A percentile compares a stretch with the other conserved stretches of the same genome.
Conservation (phyloP, 169 alveolate species). For the Eimeria sp. region DNA sequence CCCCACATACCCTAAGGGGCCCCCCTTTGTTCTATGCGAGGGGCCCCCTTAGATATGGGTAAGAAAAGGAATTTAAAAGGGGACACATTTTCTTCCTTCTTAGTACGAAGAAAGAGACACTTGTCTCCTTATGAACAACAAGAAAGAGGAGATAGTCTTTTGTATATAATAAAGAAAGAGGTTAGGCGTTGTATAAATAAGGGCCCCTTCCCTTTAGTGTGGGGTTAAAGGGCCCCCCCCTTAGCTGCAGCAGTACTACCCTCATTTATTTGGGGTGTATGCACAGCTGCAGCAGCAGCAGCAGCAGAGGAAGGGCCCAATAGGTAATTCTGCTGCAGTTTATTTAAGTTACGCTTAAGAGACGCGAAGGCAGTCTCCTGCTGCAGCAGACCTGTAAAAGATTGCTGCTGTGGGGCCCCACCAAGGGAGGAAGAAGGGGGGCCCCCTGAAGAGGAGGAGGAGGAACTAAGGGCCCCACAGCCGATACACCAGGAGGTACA, state of each 20-base stretch:
- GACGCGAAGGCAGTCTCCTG: slow-evolving; percentile 27
- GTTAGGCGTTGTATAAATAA: too few relatives aligned
- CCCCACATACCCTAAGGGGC: too few relatives aligned
- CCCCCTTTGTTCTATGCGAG: too few relatives aligned
- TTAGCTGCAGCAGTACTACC: too few relatives aligned
- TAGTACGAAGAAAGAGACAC: too few relatives aligned
- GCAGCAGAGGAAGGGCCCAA: not conserved
- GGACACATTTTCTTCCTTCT: too few relatives aligned
- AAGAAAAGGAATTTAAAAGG: too few relatives aligned
- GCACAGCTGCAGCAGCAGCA: not conserved
- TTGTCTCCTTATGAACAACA: too few relatives aligned
- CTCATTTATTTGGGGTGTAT: not conserved
- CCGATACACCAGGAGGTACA: not conserved
- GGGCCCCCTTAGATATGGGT: too few relatives aligned
- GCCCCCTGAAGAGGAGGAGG: not conserved
- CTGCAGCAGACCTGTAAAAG: not conserved
- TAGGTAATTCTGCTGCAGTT: not conserved
- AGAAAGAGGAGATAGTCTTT: too few relatives aligned
- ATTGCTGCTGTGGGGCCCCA: not conserved
- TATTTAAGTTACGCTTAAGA: not conserved
- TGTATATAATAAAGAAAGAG: not conserved
- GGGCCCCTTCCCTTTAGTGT: too few relatives aligned
- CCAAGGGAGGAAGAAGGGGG: not conserved
- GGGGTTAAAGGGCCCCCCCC: too few relatives aligned
- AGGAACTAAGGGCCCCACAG: slow-evolving; percentile 6